Conservation (phyloP, 106 monocot genomes). For the Amphibolis antarctica region DNA sequence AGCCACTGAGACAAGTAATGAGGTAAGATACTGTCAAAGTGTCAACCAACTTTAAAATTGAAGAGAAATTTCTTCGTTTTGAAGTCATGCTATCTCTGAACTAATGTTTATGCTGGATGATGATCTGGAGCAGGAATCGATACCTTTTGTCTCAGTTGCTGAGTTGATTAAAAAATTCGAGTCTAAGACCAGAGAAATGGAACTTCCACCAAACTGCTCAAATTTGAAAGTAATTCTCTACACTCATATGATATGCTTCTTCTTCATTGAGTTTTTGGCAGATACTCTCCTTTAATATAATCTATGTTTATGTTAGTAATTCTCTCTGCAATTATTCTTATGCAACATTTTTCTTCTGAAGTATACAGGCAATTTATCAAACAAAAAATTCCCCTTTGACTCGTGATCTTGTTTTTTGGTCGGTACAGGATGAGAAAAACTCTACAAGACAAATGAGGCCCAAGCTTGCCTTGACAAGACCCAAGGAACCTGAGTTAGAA, state of each 20-base stretch:
- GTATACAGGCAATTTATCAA: too few relatives aligned
- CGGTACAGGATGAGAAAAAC: conserved; percentile 31
- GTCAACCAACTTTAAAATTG: not conserved
- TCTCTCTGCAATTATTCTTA: too few relatives aligned
- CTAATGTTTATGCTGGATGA: not conserved
- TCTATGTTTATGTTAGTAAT: too few relatives aligned
- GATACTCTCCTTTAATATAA: too few relatives aligned
- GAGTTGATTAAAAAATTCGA: conserved; percentile 72
- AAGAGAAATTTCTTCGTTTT: not conserved
- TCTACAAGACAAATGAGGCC: conserved; percentile 40
- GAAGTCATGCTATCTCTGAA: not conserved
- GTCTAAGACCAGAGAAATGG: conserved; percentile 58
- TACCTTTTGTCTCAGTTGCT: conserved; percentile 44
- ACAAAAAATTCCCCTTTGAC: too few relatives aligned
- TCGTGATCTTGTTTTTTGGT: not conserved
- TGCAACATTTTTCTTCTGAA: too few relatives aligned
- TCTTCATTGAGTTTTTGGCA: too few relatives aligned
- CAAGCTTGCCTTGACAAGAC: conserved; percentile 75
- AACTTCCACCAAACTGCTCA: conserved; percentile 32
- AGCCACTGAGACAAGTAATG: conserved; percentile 10
- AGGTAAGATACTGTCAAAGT: not conserved
- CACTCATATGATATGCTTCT: not conserved
- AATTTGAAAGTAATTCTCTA: conserved; percentile 35
- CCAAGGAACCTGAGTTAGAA: conserved; percentile 68
- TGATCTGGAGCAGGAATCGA: conserved; percentile 23